These are phyloP conservation scores for Elaeagnus macrophylla DNA, from an alignment of 306 rosid genomes.

Conservation along the genomic window DNA sequence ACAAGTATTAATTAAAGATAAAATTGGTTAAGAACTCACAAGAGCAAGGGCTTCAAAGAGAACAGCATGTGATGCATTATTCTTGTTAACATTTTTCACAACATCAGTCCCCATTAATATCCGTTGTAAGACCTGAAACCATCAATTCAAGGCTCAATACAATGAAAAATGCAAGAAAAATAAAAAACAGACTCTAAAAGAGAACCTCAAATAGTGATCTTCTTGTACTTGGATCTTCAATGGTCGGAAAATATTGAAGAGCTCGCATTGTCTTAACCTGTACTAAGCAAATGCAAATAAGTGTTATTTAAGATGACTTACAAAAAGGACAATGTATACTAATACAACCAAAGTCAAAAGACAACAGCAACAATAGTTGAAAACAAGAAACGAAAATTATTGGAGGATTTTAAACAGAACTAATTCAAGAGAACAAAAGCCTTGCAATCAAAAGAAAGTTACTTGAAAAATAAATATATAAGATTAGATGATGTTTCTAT, in stretches of 20 bases:
- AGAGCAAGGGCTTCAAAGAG: conserved; percentile 99
- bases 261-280: conserved; percentile 99
- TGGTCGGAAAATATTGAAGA: conserved; percentile 88
- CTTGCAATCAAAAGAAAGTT: no score
- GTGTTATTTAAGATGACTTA: conserved; percentile 8
- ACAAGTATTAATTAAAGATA: background rate
- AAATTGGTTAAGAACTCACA: conserved; percentile 39
- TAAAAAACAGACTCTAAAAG: conserved; percentile 4
- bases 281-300: conserved; percentile 20
- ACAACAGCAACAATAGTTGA: no score
- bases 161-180: conserved; percentile 9
- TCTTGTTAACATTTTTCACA: conserved; percentile 97
- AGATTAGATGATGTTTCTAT: no score
- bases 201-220: conserved; percentile 92
- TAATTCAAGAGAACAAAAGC: no score
- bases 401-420: no score
- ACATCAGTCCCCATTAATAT: conserved; percentile 99
- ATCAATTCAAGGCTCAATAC: conserved; percentile 22
- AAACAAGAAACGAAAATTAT: no score
- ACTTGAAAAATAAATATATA: no score
- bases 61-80: conserved; percentile 98
- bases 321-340: background rate
- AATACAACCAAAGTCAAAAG: background rate
- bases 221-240: conserved; percentile 98
- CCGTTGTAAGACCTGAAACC: conserved; percentile 91